A percentile compares a stretch with the other conserved stretches of the same genome.
Evolutionary conservation across 306 rosid genomes (phyloP).

Genomic region (Phaseolus lunatus): DNA sequence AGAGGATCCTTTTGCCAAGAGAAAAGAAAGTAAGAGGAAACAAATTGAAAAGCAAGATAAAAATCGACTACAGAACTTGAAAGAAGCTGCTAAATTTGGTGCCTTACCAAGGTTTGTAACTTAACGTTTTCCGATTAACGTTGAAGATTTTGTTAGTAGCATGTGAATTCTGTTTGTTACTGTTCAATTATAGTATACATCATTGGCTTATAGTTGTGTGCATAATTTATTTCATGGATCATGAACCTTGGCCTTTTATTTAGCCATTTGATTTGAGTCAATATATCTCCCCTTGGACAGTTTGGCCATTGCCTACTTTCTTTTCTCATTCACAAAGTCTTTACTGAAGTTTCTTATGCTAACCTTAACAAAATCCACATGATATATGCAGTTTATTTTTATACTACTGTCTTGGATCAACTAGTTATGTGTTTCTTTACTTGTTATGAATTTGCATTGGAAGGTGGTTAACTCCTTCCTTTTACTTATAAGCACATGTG

Average conservation of each 20-base stretch:
- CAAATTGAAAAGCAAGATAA: constrained; percentile 80
- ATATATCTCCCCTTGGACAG: constrained; percentile 8
- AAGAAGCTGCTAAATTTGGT: constrained; percentile 84
- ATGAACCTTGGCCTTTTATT: constrained; percentile 3
- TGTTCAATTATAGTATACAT: background rate
- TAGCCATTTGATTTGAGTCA: background rate
- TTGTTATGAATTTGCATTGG: too few species aligned
- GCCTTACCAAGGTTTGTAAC: constrained; percentile 81
- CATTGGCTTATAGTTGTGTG: background rate
- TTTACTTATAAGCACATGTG: too few species aligned
- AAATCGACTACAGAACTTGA: constrained; percentile 77
- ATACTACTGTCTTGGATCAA: background rate
- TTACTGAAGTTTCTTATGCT: background rate
- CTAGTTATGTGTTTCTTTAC: background rate
- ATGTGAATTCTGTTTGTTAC: constrained; percentile 16
- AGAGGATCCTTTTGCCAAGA: constrained; percentile 91
- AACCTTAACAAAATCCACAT: background rate
- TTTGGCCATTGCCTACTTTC: background rate
- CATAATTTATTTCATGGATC: constrained; percentile 19
- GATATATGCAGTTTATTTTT: background rate
- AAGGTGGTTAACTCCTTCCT: too few species aligned
- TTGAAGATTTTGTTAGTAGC: constrained; percentile 9
- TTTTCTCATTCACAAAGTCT: background rate
- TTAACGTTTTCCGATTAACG: constrained; percentile 14
- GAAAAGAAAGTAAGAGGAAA: constrained; percentile 71